phyloP scores from a whole-genome alignment of 2,329 filamentous ascomycete species.

The Aspergillus sp. region DNA sequence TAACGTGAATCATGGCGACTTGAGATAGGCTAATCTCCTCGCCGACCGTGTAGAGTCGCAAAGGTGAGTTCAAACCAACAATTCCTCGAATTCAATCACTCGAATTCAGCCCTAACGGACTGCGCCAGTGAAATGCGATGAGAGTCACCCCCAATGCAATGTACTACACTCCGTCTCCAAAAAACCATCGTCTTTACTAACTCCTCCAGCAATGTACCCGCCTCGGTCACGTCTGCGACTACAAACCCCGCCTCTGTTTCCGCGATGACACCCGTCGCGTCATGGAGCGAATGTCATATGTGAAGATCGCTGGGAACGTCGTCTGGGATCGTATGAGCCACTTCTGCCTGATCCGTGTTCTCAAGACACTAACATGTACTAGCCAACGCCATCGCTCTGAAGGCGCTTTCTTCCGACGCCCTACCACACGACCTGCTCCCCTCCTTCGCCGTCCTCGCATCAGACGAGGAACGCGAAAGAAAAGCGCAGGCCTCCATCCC shows the following conservation, averaged over 20 bases:
- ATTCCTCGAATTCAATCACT: neutral
- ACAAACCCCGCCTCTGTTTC: conserved; percentile 55
- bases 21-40: conserved; percentile 2
- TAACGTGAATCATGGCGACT: neutral
- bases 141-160: conserved; percentile 53
- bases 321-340: conserved; percentile 56
- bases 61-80: conserved; percentile 29
- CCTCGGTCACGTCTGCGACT: conserved; percentile 57
- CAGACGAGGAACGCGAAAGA: conserved; percentile 57
- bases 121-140: conserved; percentile 55
- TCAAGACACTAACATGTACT: conserved; percentile 14
- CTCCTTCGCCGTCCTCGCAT: conserved; percentile 52
- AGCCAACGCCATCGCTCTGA: neutral
- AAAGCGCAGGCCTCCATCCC: conserved; percentile 53
- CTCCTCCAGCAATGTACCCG: conserved; percentile 50
- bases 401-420: conserved; percentile 17
- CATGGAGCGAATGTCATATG: conserved; percentile 51
- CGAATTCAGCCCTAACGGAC: neutral
- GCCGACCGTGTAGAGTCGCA: conserved; percentile 33
- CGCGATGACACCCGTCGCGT: conserved; percentile 53
- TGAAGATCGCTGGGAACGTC: conserved; percentile 49
- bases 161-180: conserved; percentile 30
- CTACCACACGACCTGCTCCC: conserved; percentile 49
- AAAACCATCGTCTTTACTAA: no score
- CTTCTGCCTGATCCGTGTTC: conserved; percentile 4